These are phyloP conservation scores for Penicillium simplicissimum DNA, from an alignment of 495 filamentous ascomycete species.

Conservation along the genomic window DNA sequence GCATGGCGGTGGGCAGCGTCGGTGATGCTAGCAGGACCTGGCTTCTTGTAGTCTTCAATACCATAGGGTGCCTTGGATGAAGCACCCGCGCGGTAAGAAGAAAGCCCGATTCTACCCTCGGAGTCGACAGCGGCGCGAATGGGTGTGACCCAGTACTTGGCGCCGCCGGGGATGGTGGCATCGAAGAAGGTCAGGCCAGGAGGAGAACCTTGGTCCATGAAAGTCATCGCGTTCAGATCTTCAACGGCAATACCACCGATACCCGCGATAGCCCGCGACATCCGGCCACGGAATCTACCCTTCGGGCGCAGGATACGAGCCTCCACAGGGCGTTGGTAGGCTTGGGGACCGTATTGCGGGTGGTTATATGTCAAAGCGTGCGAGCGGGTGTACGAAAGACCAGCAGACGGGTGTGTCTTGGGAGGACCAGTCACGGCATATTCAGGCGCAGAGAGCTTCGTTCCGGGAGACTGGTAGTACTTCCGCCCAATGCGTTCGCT, in stretches of 20 bases:
- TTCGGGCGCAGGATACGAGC: slow-evolving; percentile 64
- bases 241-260: slow-evolving; percentile 53
- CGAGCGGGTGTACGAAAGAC: slow-evolving; percentile 80
- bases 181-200: slow-evolving; percentile 54
- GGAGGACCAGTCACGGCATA: slow-evolving; percentile 68
- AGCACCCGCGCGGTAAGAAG: slow-evolving; percentile 44
- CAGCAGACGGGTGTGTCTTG: slow-evolving; percentile 87
- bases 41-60: slow-evolving; percentile 39
- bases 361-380: slow-evolving; percentile 72
- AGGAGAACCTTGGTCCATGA: slow-evolving; percentile 33
- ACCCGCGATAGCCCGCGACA: slow-evolving; percentile 45
- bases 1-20: slow-evolving; percentile 29
- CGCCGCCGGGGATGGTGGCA: slow-evolving; percentile 61
- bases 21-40: slow-evolving; percentile 25
- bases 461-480: slow-evolving; percentile 40
- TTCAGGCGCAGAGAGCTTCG: slow-evolving; percentile 40
- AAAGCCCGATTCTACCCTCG: slow-evolving; percentile 57
- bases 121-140: slow-evolving; percentile 57
- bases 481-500: slow-evolving; percentile 36
- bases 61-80: slow-evolving; percentile 53
- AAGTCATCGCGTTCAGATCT: slow-evolving; percentile 44
- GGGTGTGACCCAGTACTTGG: slow-evolving; percentile 64
- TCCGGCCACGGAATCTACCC: slow-evolving; percentile 39
- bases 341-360: slow-evolving; percentile 77
- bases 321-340: slow-evolving; percentile 58